Conservation (phyloP, 768 basidiomycete genomes). For the Tylopilus intermedius region DNA sequence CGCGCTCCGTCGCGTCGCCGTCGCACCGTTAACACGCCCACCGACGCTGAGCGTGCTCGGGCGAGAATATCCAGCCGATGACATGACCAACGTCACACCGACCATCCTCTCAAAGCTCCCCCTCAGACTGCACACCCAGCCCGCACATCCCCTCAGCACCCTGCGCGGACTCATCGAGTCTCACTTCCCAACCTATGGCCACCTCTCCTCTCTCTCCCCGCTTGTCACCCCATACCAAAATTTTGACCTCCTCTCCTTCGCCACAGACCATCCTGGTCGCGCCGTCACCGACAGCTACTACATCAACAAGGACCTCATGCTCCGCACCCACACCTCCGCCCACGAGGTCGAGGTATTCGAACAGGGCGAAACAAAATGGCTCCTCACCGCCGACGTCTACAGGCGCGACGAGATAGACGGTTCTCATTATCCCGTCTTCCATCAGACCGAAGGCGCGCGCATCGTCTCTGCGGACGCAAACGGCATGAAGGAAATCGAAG, state of each 20-base stretch:
- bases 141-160: slow-evolving; percentile 81
- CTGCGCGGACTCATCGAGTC: slow-evolving; percentile 79
- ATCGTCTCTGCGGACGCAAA: slow-evolving; percentile 62
- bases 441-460: slow-evolving; percentile 94
- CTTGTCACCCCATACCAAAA: slow-evolving; percentile 88
- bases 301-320: slow-evolving; percentile 83
- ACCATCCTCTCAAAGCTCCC: slow-evolving; percentile 80
- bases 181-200: slow-evolving; percentile 72
- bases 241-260: slow-evolving; percentile 96
- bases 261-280: slow-evolving; percentile 89
- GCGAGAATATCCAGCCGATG: slow-evolving; percentile 69
- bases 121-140: slow-evolving; percentile 67
- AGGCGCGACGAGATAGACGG: slow-evolving; percentile 96
- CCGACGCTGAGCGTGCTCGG: slow-evolving; percentile 50
- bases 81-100: slow-evolving; percentile 77
- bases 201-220: slow-evolving; percentile 76
- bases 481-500: slow-evolving; percentile 58
- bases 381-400: slow-evolving; percentile 95
- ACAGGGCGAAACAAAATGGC: slow-evolving; percentile 72
- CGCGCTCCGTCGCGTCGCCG: slow-evolving; percentile 1
- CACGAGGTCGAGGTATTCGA: slow-evolving; percentile 93
- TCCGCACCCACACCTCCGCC: slow-evolving; percentile 96
- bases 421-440: slow-evolving; percentile 96
- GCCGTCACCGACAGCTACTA: slow-evolving; percentile 93
- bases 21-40: slow-evolving; percentile 3